Percentiles rank a stretch among this genome's conserved stretches.
phyloP scores from a whole-genome alignment of 164 flowering plant genomes.

The Chimonanthus salicifolius region DNA sequence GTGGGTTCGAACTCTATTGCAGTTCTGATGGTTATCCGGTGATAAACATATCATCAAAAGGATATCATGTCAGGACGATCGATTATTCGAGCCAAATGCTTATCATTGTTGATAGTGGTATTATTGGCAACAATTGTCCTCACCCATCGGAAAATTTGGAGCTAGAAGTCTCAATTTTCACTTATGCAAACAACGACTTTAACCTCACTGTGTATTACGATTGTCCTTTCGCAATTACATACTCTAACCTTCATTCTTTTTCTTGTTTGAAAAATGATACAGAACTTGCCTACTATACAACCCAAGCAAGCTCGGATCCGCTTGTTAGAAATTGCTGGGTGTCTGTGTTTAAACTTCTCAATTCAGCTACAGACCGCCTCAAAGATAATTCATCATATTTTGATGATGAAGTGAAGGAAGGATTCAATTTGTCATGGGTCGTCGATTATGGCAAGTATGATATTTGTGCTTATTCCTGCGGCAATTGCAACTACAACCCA shows the following conservation, averaged over 20 bases:
- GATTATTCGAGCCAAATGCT: slow-evolving; percentile 18
- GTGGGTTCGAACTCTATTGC: slow-evolving; percentile 35
- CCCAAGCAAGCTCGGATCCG: background rate
- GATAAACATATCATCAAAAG: background rate
- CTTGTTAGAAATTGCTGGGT: background rate
- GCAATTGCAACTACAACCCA: background rate
- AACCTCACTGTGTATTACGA: background rate
- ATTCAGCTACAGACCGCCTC: background rate
- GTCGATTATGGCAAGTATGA: background rate
- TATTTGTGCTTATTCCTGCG: background rate
- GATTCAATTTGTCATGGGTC: background rate
- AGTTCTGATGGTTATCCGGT: background rate
- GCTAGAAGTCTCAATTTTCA: background rate
- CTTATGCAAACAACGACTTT: background rate
- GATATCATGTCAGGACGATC: slow-evolving; percentile 5
- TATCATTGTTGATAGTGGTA: background rate
- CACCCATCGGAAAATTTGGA: background rate
- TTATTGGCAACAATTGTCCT: background rate
- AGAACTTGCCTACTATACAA: background rate
- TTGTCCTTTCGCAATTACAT: background rate
- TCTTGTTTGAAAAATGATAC: background rate
- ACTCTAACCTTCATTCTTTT: background rate
- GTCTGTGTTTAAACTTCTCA: background rate
- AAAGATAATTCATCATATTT: background rate
- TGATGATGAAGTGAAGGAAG: background rate